A percentile compares a stretch with the other conserved stretches of the same genome.
These are phyloP conservation scores for Trichoderma sp. DNA, from an alignment of 2,329 filamentous ascomycete species.

Conservation along the genomic window DNA sequence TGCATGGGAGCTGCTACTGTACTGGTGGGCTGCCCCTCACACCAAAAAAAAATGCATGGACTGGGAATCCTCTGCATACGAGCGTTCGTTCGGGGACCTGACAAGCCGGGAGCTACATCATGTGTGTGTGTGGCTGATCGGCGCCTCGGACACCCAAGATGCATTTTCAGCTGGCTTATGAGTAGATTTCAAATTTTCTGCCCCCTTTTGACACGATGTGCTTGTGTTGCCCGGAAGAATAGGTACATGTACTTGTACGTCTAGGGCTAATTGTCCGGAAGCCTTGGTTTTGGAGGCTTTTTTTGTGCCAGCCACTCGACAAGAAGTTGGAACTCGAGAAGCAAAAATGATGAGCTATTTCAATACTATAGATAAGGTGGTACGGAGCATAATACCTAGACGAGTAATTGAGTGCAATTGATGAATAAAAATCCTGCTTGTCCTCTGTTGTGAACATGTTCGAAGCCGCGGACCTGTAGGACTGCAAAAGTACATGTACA, in stretches of 20 bases:
- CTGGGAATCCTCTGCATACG: neutral
- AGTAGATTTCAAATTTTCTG: neutral
- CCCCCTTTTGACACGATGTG: neutral
- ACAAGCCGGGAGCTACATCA: conserved; percentile 7
- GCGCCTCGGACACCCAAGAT: conserved; percentile 1
- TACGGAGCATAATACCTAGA: neutral
- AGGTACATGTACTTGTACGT: neutral
- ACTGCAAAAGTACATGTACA: neutral
- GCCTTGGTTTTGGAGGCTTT: neutral
- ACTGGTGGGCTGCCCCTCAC: neutral
- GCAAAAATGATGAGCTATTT: neutral
- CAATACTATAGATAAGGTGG: neutral
- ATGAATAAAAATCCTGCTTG: neutral
- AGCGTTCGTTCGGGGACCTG: neutral
- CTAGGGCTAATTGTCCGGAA: neutral
- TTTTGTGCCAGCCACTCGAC: neutral
- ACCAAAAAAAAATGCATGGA: neutral
- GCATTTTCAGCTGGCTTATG: neutral
- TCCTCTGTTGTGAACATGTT: neutral
- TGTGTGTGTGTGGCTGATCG: conserved; percentile 7
- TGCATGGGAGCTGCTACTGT: neutral
- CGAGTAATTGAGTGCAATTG: neutral
- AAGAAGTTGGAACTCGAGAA: neutral
- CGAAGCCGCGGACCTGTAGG: neutral
- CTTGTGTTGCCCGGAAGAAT: neutral